Percentiles rank a stretch among this genome's conserved stretches.
Evolutionary conservation across 805 yeast genomes (phyloP).

Genomic region (Brettanomyces sp.): DNA sequence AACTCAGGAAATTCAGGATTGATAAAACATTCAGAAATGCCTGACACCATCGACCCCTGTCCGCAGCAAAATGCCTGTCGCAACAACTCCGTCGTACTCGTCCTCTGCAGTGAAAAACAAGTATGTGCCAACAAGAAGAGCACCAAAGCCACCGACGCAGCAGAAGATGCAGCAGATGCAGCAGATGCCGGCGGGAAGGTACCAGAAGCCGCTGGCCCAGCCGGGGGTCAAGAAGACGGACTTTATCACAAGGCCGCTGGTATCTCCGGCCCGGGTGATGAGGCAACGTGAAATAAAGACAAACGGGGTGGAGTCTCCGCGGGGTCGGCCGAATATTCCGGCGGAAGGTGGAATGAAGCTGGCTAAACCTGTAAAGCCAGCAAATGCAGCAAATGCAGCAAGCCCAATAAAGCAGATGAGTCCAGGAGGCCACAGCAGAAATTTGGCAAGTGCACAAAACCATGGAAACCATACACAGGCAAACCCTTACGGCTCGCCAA

Average conservation of each 20-base stretch:
- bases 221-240: no score
- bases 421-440: neutral
- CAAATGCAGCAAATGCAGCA: neutral
- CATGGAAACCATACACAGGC: neutral
- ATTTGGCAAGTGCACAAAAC: neutral
- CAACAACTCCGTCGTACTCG: neutral
- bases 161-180: neutral
- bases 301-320: no score
- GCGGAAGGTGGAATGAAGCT: no score
- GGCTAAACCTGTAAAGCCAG: no score
- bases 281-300: no score
- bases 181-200: neutral
- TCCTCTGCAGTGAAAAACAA: constrained; percentile 2
- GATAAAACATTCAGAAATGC: no score
- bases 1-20: no score
- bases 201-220: neutral
- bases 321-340: no score
- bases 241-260: no score
- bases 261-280: no score
- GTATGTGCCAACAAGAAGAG: constrained; percentile 31
- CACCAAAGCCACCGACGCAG: constrained; percentile 16
- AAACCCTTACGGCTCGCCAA: constrained; percentile 11
- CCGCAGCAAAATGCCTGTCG: no score
- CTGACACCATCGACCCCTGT: no score
- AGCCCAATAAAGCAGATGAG: neutral